Base-by-base conservation (phyloP, 768 basidiomycete genomes). In the Serendipita indica region DNA sequence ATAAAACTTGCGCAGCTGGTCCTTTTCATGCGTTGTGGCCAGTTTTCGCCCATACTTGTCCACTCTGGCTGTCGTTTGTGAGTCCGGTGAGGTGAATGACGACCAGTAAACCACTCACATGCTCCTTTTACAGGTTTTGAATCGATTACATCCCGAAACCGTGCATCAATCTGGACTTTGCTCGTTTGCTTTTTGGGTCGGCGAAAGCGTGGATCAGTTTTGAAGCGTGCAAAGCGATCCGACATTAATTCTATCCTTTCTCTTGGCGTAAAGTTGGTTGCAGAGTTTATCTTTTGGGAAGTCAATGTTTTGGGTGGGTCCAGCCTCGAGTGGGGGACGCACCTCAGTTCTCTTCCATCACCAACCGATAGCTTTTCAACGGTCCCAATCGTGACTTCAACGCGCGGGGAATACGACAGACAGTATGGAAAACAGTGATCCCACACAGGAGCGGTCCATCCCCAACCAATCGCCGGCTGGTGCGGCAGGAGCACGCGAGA, bases 131-230 rank as follows among this genome's bases (percentile, higher is more conserved):
- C 58, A 69, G 73, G 57, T 74, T 71, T 13, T 16, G 74, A 71
- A 60, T 77, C 73, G 41, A 97, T 80, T 18, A 96, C 77, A 58
- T 76, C 73, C 69, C 85, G 89, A 77, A 98, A 99, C 22, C 96
- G 83, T 10, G 91, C 83, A 68, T 99, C 96, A 34, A 97, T 79
- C 57, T 86, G 79, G 57, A 96, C 84, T 70, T 92, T 96, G 63
- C 80, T 73, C 60, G 81, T 73, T 33, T 83, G 80, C 70, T 84
- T 89, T 68, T 82, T 87, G 1, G 89, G 86, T 32, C 79, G 78
- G 25, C 92, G 77, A 73, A 99, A 99, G 52, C 96, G 82, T 45
- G 96, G 96, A 68, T 99, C 94, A 13, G 89, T 82, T 67, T 81
- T 84, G 58, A 97, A 75, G 57, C 87, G 76, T 18, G 86, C 79